Evolutionary conservation across 441 rosid species (phyloP), one percentile per base, ranked within the genome.

Genomic region (Isatis lusitanica): DNA sequence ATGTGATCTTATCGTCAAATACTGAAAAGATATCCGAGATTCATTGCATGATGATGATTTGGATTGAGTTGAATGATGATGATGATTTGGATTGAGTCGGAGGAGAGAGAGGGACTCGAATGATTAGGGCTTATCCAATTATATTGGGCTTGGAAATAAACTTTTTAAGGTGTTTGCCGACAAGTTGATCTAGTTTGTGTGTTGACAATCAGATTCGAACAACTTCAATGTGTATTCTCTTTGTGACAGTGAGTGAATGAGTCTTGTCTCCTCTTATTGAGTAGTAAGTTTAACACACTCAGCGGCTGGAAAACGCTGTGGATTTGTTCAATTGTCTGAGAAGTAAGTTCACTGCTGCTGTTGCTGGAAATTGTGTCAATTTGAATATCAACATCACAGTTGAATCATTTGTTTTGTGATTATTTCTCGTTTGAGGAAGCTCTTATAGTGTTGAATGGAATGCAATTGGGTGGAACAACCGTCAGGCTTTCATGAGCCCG

Each of bases 401-500:
- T 57, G 68, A 16, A 50, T 57, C 38, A 59, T 4, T 30, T 36
- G 60, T 60, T 21, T 21, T 21, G 24, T 50, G 55, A 13, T 48
- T 24, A 71, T 18, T 71, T 11, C 46, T 52, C 16, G 40, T 65
- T 58, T 17, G 99, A 95, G 84, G 93, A 91, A 85, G 98, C 99
- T 21, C 73, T 95, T 68, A 65, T 84, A 74, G 58, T 35, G 65
- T 63, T 92, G 65, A 90, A 91, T 71, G 99, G 99, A 53, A 78
- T 85, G 62, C 86, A 68, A 67, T 63, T 95, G 77, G 87, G 95
- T 1, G 98, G 97, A 47, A 96, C 92, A 79, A 88, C 77, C 21
- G 84, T 95, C 17, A 82, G 98, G 63, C 98, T 95, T 71, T 92
- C 98, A 46, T 95, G 98, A 97, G 99, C 98, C 21, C 98, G 97